A percentile compares a stretch with the other conserved stretches of the same genome.
These are phyloP conservation scores for Camellia granthamiana DNA, from an alignment of 148 eudicot genomes.

Conservation along the genomic window DNA sequence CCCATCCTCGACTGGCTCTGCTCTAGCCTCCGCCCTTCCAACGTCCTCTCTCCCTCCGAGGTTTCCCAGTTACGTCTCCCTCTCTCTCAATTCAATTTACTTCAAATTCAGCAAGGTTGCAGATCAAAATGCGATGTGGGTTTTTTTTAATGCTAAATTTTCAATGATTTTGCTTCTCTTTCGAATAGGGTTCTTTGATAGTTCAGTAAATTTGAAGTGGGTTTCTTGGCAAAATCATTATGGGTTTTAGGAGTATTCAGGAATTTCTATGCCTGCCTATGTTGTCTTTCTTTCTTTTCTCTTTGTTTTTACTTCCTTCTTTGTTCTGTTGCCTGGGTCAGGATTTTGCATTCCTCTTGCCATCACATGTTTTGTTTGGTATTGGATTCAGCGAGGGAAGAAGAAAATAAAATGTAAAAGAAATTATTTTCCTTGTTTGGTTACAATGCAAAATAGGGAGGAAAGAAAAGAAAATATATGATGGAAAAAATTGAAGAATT, in stretches of 20 bases:
- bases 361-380: not conserved
- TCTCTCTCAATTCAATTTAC: not conserved
- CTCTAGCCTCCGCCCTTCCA: constrained; percentile 85
- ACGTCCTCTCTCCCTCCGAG: constrained; percentile 83
- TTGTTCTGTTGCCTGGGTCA: not conserved
- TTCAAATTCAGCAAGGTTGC: not conserved
- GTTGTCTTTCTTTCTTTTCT: not conserved
- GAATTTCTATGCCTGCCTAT: not conserved
- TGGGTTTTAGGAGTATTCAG: not conserved
- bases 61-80: constrained; percentile 62
- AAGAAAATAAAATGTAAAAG: not conserved
- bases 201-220: not conserved
- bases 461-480: not conserved
- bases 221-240: not conserved
- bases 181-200: not conserved
- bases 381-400: not conserved
- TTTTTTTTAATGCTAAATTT: not conserved
- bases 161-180: not conserved
- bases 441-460: not conserved
- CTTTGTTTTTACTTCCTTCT: not conserved
- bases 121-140: too few relatives aligned
- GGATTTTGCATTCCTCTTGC: not conserved
- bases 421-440: not conserved
- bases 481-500: not conserved
- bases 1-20: constrained; percentile 95